Conservation (phyloP, 768 basidiomycete species). For the Psilocybe subaeruginosa region DNA sequence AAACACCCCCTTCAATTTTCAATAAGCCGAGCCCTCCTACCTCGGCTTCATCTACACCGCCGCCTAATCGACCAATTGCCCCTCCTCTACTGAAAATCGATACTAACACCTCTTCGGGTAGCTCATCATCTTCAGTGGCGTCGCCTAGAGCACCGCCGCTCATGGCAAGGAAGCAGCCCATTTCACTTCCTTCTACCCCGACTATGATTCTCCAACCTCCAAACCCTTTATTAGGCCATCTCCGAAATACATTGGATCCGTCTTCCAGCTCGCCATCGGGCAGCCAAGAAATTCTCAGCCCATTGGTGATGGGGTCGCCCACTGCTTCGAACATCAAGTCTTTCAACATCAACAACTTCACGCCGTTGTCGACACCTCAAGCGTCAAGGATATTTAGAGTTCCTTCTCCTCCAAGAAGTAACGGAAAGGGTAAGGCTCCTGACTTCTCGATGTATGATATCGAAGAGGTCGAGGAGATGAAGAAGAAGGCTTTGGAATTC, state of each 20-base stretch:
- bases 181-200: constrained; percentile 53
- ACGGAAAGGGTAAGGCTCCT: constrained; percentile 33
- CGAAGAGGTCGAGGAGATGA: constrained; percentile 38
- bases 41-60: constrained; percentile 20
- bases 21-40: constrained; percentile 18
- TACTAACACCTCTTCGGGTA: constrained; percentile 24
- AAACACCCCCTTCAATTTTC: constrained; percentile 16
- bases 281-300: constrained; percentile 45
- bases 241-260: constrained; percentile 30
- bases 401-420: constrained; percentile 16
- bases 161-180: constrained; percentile 39
- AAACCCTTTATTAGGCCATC: constrained; percentile 34
- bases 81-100: constrained; percentile 40
- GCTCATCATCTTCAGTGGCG: constrained; percentile 17
- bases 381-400: constrained; percentile 14
- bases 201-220: constrained; percentile 29
- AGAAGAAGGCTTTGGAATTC: constrained; percentile 46
- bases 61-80: constrained; percentile 18
- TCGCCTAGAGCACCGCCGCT: constrained; percentile 42
- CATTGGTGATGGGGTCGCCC: constrained; percentile 37
- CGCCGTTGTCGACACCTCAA: constrained; percentile 26
- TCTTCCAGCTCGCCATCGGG: constrained; percentile 18
- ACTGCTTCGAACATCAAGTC: constrained; percentile 32
- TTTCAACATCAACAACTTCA: constrained; percentile 32
- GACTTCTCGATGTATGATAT: constrained; percentile 32